Percentiles rank a stretch among this genome's conserved stretches.
Evolutionary conservation across 2,329 filamentous ascomycete species (phyloP).

Genomic region (Trematosphaeria pertusa): DNA sequence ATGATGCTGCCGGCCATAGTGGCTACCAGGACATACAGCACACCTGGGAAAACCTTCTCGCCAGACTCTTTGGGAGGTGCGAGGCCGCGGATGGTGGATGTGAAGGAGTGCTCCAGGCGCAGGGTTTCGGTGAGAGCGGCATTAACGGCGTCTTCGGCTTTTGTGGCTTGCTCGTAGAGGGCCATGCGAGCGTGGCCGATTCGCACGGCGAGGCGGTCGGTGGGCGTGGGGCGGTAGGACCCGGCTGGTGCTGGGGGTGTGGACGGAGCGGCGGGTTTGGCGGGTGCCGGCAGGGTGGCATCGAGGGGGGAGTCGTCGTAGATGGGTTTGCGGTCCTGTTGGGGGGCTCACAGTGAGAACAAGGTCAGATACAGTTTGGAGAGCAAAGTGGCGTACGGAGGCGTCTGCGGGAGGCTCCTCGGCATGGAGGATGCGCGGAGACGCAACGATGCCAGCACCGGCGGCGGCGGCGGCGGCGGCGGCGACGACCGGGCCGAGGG

Average conservation of each 20-base stretch:
- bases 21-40: slow-evolving; percentile 90
- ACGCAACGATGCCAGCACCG: slow-evolving; percentile 55
- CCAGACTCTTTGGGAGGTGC: slow-evolving; percentile 84
- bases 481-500: slow-evolving; percentile 56
- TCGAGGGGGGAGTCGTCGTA: slow-evolving; percentile 69
- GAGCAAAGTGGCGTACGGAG: slow-evolving; percentile 19
- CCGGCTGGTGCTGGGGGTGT: slow-evolving; percentile 37
- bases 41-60: slow-evolving; percentile 87
- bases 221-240: slow-evolving; percentile 72
- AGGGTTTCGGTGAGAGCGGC: slow-evolving; percentile 79
- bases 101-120: slow-evolving; percentile 86
- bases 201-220: slow-evolving; percentile 84
- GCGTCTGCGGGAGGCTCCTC: slow-evolving; percentile 48
- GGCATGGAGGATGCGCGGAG: slow-evolving; percentile 56
- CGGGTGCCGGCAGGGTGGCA: slow-evolving; percentile 45
- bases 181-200: slow-evolving; percentile 81
- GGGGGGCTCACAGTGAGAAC: slow-evolving; percentile 9
- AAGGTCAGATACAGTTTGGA: background rate
- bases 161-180: slow-evolving; percentile 76
- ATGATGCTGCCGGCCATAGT: slow-evolving; percentile 95
- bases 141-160: slow-evolving; percentile 85
- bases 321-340: slow-evolving; percentile 66
- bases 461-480: slow-evolving; percentile 53
- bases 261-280: slow-evolving; percentile 41
- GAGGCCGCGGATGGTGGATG: slow-evolving; percentile 84